Percentiles rank a stretch among this genome's conserved stretches.
Evolutionary conservation across 2,329 filamentous ascomycete genomes (phyloP).

Genomic region (Daldinia eschscholtzii): DNA sequence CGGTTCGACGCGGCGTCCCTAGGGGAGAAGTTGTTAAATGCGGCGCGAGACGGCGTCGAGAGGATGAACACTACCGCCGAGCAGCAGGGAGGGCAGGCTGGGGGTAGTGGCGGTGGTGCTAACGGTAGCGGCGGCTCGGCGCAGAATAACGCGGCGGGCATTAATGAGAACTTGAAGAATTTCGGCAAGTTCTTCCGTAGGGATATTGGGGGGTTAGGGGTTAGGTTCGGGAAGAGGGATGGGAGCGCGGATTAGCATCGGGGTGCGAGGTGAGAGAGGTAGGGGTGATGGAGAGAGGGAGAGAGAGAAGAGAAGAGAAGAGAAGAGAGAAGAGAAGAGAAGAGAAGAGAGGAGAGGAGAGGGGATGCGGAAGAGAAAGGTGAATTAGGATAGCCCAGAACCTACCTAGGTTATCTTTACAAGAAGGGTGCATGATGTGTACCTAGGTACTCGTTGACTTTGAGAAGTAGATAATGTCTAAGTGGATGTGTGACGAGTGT

Average conservation of each 20-base stretch:
- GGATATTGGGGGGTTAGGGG: conserved; percentile 83
- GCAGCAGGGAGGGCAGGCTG: conserved; percentile 47
- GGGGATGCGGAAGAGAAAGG: neutral
- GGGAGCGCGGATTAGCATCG: conserved; percentile 52
- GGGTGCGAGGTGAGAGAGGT: conserved; percentile 4
- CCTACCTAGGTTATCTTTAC: neutral
- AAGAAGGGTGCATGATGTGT: neutral
- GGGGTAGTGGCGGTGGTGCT: conserved; percentile 42
- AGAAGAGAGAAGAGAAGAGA: no score
- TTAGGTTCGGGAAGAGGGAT: conserved; percentile 76
- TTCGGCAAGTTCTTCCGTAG: conserved; percentile 96
- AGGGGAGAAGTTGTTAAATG: conserved; percentile 89
- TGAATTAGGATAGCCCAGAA: conserved; percentile 4
- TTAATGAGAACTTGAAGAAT: conserved; percentile 95
- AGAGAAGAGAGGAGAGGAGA: no score
- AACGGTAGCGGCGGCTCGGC: conserved; percentile 51
- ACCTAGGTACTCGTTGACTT: neutral
- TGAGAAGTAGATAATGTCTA: conserved; percentile 3
- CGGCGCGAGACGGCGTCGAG: conserved; percentile 85
- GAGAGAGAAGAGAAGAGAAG: neutral
- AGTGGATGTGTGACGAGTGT: neutral
- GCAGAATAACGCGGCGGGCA: conserved; percentile 67
- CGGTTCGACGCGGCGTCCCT: conserved; percentile 85
- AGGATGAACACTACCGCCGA: conserved; percentile 73
- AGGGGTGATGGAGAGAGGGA: neutral